Evolutionary conservation across 768 basidiomycete species (phyloP).

Genomic region (Jaapia argillacea): DNA sequence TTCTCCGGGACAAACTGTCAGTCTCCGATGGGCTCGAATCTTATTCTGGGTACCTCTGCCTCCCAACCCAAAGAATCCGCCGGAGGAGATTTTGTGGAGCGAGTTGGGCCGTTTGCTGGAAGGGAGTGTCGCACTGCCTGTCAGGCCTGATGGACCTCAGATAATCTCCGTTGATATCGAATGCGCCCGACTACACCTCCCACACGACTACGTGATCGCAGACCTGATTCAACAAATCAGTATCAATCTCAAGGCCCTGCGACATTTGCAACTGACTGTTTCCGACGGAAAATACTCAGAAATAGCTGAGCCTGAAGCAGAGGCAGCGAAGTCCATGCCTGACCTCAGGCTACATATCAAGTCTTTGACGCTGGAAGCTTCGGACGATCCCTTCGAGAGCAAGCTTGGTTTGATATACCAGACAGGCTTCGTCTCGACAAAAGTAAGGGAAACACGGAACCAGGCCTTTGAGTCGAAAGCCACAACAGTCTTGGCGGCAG

Average conservation of each 20-base stretch:
- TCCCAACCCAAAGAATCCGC: too few relatives aligned
- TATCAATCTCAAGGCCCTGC: slow-evolving; percentile 61
- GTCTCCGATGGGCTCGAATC: too few relatives aligned
- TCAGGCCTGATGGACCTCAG: slow-evolving; percentile 19
- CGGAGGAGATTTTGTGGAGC: too few relatives aligned
- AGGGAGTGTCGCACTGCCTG: slow-evolving; percentile 32
- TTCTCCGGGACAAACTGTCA: too few relatives aligned
- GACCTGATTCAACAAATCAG: slow-evolving; percentile 65
- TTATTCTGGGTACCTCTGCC: too few relatives aligned
- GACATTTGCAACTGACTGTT: slow-evolving; percentile 55
- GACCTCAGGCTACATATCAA: slow-evolving; percentile 46
- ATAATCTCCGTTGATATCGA: slow-evolving; percentile 46
- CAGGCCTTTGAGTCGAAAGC: slow-evolving; percentile 76
- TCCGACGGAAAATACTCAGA: slow-evolving; percentile 37
- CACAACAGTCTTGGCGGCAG: slow-evolving; percentile 43
- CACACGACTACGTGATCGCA: slow-evolving; percentile 65
- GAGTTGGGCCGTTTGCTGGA: slow-evolving; percentile 55
- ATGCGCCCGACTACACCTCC: slow-evolving; percentile 67
- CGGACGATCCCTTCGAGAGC: slow-evolving; percentile 80
- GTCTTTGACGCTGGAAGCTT: slow-evolving; percentile 64
- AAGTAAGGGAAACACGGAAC: slow-evolving; percentile 61
- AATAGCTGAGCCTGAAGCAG: slow-evolving; percentile 55
- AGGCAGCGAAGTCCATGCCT: slow-evolving; percentile 66
- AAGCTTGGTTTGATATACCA: slow-evolving; percentile 66
- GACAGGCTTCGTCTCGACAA: slow-evolving; percentile 63